Percentiles rank a stretch among this genome's conserved stretches.
These are phyloP conservation scores for Diospyros lotus DNA, from an alignment of 148 eudicot genomes.

Conservation along the genomic window DNA sequence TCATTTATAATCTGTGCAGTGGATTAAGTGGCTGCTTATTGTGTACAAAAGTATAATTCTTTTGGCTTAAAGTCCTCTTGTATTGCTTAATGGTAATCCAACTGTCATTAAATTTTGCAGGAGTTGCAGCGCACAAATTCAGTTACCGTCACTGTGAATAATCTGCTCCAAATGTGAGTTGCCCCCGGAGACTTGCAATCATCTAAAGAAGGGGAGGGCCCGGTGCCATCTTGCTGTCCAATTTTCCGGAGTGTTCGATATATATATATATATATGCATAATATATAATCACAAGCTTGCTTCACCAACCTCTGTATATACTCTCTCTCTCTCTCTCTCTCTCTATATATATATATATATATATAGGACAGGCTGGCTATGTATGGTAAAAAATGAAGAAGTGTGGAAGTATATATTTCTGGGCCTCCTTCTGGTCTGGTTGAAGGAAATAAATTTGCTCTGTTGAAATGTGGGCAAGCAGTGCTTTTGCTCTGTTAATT, in stretches of 20 bases:
- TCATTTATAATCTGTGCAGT: background rate
- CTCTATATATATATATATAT: too few relatives aligned
- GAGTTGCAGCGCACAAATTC: conserved; percentile 90
- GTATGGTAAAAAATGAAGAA: too few relatives aligned
- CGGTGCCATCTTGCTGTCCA: background rate
- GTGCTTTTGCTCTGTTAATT: too few relatives aligned
- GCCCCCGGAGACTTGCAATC: background rate
- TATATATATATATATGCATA: background rate
- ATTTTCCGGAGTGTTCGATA: background rate
- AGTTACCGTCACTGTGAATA: conserved; percentile 85
- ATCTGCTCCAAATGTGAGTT: conserved; percentile 88
- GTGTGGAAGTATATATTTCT: too few relatives aligned
- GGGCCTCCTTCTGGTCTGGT: too few relatives aligned
- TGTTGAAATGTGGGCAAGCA: too few relatives aligned
- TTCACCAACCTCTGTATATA: background rate
- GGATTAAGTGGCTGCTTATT: too few relatives aligned
- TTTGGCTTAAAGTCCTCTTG: background rate
- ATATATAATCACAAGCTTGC: conserved; percentile 9
- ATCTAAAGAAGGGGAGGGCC: conserved; percentile 11
- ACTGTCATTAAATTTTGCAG: conserved; percentile 35
- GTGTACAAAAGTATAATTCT: too few relatives aligned
- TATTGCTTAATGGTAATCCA: background rate
- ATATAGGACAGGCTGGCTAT: too few relatives aligned
- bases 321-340: background rate
- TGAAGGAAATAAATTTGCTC: too few relatives aligned